Evolutionary conservation across 2,329 filamentous ascomycete genomes (phyloP).

Genomic region (Thermomyces lanuginosus): DNA sequence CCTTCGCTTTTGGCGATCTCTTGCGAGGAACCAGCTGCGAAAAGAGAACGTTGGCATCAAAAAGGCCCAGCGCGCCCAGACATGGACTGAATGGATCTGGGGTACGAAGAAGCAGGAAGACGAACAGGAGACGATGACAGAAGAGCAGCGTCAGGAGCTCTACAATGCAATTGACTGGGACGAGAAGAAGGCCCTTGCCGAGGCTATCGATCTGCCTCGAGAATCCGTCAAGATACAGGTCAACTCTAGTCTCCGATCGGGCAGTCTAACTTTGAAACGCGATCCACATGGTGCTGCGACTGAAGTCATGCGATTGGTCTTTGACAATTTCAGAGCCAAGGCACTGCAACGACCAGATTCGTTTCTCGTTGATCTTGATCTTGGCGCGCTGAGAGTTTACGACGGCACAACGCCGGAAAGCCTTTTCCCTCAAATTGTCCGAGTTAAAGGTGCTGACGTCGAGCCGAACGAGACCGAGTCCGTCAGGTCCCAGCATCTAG

Average conservation of each 20-base stretch:
- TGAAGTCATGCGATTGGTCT: conserved; percentile 79
- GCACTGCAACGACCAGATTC: conserved; percentile 83
- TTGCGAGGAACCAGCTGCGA: conserved; percentile 83
- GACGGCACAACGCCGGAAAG: conserved; percentile 88
- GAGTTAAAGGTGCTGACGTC: conserved; percentile 70
- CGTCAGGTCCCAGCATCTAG: conserved; percentile 28
- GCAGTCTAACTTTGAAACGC: conserved; percentile 85
- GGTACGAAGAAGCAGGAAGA: conserved; percentile 57
- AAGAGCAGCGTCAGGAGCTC: conserved; percentile 88
- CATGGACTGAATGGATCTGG: conserved; percentile 89
- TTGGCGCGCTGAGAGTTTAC: conserved; percentile 84
- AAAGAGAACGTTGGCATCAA: conserved; percentile 89
- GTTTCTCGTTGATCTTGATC: conserved; percentile 68
- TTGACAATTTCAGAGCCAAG: conserved; percentile 86
- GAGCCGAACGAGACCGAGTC: conserved; percentile 18
- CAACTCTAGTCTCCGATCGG: conserved; percentile 82
- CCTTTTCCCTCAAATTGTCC: conserved; percentile 85
- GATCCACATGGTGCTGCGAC: conserved; percentile 60
- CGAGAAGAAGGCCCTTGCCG: conserved; percentile 77
- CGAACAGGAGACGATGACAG: conserved; percentile 75
- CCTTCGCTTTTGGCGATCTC: conserved; percentile 86
- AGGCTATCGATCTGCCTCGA: conserved; percentile 73
- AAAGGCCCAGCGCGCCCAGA: conserved; percentile 54
- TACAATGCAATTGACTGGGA: conserved; percentile 98
- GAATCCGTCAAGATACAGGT: conserved; percentile 88